Base-by-base conservation (phyloP, 148 eudicot species). In the Heliamphora exappendiculata region DNA sequence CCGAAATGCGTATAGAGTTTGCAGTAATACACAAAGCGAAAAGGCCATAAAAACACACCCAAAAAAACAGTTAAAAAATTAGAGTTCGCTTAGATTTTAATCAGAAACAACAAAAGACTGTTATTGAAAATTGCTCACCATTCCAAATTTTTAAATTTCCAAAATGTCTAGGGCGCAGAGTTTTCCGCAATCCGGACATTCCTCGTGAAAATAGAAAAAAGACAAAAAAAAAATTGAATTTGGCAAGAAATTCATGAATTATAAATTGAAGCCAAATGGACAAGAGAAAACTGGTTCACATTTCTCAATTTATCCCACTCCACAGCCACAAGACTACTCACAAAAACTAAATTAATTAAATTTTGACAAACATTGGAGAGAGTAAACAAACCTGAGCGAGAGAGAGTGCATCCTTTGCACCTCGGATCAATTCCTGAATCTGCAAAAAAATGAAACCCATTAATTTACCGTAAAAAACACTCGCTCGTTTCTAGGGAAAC, bases 351-450 rank as follows among this genome's bases (percentile, higher is more conserved):
- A 37, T 50, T 45, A 45, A 49, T 28, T 24, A 37, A 41, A n/a
- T 45, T 24, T 16, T 10, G 12, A 37, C 10, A 65, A 75, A 64
- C 71, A 62, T 72, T 36, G 75, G 71, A 63, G 70, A 81, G 73
- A 49, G 76, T 60, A 85, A 79, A 77, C 88, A 86, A 84, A 96
- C 99, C 99, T 96, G 99, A 82, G 98, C 99, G 41, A 96, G 84
- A 44, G 99, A 96, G 70, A 88, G 80, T 53, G 90, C 91, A 89
- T 87, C 98, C 82, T 91, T 90, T 68, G 79, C 82, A 80, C 87
- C 86, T 85, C 95, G 78, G 77, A 81, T 80, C 85, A 93, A 70
- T 75, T 90, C 87, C 81, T 96, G 99, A 81, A 96, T 91, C 98
- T 96, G 91, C 76, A 82, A 84, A 84, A 70, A 84, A 70, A 78